Evolutionary conservation across 306 rosid species (phyloP), one percentile per base, ranked within the genome.

Genomic region (Parietaria judaica): DNA sequence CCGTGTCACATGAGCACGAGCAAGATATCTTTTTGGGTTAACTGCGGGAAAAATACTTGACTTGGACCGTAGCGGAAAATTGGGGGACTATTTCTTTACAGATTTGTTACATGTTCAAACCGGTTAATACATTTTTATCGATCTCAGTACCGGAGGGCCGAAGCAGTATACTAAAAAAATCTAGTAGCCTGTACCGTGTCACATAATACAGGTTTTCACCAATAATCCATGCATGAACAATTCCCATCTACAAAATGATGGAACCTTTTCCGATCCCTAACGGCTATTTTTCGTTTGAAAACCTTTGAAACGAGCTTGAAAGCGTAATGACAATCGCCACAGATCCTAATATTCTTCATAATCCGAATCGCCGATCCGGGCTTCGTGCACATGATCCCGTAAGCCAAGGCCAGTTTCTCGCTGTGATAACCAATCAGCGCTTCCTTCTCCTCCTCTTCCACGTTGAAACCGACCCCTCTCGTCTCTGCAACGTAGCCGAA

Each of bases 361-460:
- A 63, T 70, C 35, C 69, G 48, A 10, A 62, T 31, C 4, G 34
- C 14, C 16, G 69, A 62, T 54, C 64, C 64, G n/a, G 69, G 74
- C 51, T 55, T 36, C 9, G 68, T 70, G 69, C 51, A 45, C 6
- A 63, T 63, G 2, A 63, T 47, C 14, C 69, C 69, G 37, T 51
- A 70, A 55, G 64, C 74, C 56, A 70, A 12, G 54, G 74, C 74
- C 46, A 70, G 51, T 34, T 70, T 70, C 55, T 70, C 63, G n/a
- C 74, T 70, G n/a, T 70, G 74, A n/a, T 54, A 70, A 45, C 68
- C 58, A 35, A 62, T 43, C 44, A 61, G 7, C 36, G 46, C 35
- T 47, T 62, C 68, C 51, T 70, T 70, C 58, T 70, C 74, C 35
- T 63, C 68, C 60, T 70, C 74, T 36, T 70, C 74, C 8, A 70